These are phyloP conservation scores for Isatis lusitanica DNA, from an alignment of 441 rosid genomes.

Conservation along the genomic window DNA sequence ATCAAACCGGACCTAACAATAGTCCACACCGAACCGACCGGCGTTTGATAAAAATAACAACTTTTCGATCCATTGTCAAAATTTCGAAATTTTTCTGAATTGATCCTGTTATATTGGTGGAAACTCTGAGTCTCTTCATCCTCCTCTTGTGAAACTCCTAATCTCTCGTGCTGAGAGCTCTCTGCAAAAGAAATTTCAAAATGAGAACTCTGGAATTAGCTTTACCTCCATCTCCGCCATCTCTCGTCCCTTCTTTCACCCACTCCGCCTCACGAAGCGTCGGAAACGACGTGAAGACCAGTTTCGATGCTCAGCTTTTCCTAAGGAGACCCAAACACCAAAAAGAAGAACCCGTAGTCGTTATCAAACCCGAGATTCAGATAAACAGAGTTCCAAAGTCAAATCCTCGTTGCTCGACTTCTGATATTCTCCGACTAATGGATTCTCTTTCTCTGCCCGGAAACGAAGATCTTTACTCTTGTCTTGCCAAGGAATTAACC, in stretches of 20 bases:
- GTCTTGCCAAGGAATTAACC: constrained; percentile 62
- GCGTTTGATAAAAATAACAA: no score
- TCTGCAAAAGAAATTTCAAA: neutral
- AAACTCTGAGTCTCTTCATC: neutral
- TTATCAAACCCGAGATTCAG: constrained; percentile 9
- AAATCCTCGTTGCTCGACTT: constrained; percentile 32
- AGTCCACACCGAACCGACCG: no score
- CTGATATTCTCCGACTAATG: constrained; percentile 55
- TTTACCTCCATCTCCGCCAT: constrained; percentile 26
- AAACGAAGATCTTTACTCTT: constrained; percentile 51
- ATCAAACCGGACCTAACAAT: no score
- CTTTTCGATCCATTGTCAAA: no score
- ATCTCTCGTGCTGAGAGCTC: neutral
- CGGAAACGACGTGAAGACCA: constrained; percentile 4
- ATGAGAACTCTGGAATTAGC: constrained; percentile 36
- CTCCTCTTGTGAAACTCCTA: neutral
- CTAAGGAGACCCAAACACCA: constrained; percentile 32
- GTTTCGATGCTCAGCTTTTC: constrained; percentile 23
- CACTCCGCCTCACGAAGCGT: neutral
- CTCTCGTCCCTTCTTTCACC: constrained; percentile 13
- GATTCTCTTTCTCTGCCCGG: constrained; percentile 50
- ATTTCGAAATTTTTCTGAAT: no score
- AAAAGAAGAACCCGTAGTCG: constrained; percentile 16
- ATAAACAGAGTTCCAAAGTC: neutral
- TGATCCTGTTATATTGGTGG: no score